Evolutionary conservation across 2,329 filamentous ascomycete species (phyloP).

Genomic region (Trichoderma arundinaceum): DNA sequence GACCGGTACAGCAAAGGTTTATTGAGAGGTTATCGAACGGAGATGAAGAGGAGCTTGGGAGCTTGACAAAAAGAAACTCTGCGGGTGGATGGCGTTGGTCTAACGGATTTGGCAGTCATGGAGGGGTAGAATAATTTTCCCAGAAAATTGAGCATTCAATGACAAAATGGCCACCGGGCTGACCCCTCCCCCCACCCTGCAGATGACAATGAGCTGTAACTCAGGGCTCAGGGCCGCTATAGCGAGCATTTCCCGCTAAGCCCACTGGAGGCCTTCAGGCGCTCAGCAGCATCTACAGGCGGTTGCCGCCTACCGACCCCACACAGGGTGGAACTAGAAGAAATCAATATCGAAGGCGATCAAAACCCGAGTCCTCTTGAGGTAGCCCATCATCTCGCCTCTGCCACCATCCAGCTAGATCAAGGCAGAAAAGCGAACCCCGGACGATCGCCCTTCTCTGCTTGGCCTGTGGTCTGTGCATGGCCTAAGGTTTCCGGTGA

Average conservation of each 20-base stretch:
- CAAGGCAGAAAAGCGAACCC: neutral
- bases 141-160: slow-evolving; percentile 6
- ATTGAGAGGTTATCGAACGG: no score
- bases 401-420: neutral
- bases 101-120: neutral
- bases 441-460: neutral
- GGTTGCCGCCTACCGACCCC: slow-evolving; percentile 1
- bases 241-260: neutral
- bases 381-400: neutral
- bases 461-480: slow-evolving; percentile 16
- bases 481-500: slow-evolving; percentile 20
- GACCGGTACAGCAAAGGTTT: no score
- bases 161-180: neutral
- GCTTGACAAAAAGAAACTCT: neutral
- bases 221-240: slow-evolving; percentile 13
- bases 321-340: neutral
- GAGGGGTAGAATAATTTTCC: slow-evolving; percentile 20
- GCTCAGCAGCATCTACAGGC: neutral
- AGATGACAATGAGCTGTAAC: slow-evolving; percentile 15
- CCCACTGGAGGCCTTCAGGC: neutral
- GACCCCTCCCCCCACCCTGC: slow-evolving; percentile 18
- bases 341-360: neutral
- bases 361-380: neutral
- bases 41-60: neutral
- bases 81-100: neutral